Evolutionary conservation across 108 stramenopile species (phyloP).

Genomic region (Nitzschia putrida): DNA sequence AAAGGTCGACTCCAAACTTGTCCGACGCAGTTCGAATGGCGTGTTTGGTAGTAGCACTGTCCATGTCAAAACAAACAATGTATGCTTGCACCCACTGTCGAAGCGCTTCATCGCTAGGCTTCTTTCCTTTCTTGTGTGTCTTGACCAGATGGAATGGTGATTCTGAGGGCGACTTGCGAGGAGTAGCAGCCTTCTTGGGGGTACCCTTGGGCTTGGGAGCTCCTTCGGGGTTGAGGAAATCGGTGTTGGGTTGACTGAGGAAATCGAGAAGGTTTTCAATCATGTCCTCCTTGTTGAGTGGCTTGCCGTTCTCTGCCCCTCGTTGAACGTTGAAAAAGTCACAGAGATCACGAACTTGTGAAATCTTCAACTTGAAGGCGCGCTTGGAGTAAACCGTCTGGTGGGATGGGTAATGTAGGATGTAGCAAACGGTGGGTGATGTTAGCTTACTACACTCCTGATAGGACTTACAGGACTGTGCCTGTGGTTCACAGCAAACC

Average conservation of each 20-base stretch:
- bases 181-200: constrained; percentile 16
- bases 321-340: constrained; percentile 41
- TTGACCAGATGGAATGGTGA: constrained; percentile 13
- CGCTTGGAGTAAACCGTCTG: constrained; percentile 39
- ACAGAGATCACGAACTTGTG: constrained; percentile 43
- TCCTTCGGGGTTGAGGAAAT: constrained; percentile 12
- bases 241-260: constrained; percentile 34
- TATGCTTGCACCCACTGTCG: constrained; percentile 48
- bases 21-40: constrained; percentile 43
- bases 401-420: not conserved
- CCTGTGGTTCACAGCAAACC: not conserved
- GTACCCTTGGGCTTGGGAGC: constrained; percentile 10
- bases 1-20: constrained; percentile 48
- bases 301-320: constrained; percentile 18
- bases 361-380: constrained; percentile 42
- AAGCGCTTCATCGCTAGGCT: constrained; percentile 36
- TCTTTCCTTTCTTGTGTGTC: constrained; percentile 26
- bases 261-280: constrained; percentile 53
- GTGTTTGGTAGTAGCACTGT: constrained; percentile 49
- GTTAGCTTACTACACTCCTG: not conserved
- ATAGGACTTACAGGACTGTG: not conserved
- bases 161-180: constrained; percentile 7
- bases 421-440: not conserved
- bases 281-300: constrained; percentile 44
- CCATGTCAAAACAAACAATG: constrained; percentile 45